Percentiles rank a stretch among this genome's conserved stretches.
phyloP scores from a whole-genome alignment of 306 rosid species.

The Vigna trinervia region DNA sequence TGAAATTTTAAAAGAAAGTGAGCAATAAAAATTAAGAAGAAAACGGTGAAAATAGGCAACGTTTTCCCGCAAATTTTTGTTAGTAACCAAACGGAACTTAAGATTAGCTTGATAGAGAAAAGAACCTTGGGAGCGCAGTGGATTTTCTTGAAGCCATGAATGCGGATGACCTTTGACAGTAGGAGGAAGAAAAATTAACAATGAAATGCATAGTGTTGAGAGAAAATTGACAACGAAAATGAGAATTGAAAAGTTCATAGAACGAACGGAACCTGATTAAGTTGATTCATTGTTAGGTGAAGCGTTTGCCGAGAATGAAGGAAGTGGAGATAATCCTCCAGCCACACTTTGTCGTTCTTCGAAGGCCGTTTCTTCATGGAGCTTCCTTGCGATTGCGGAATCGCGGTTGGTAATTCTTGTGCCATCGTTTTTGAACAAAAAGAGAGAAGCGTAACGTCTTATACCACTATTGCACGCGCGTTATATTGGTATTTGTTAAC shows the following conservation, averaged over 20 bases:
- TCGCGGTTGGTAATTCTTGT: slow-evolving; percentile 15
- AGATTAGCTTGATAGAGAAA: background rate
- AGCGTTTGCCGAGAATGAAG: slow-evolving; percentile 51
- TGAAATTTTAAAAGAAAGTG: background rate
- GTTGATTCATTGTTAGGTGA: slow-evolving; percentile 52
- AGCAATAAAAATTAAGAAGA: background rate
- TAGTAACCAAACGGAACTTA: slow-evolving; percentile 27
- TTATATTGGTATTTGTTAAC: no score
- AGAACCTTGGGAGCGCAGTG: slow-evolving; percentile 60
- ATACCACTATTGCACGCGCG: no score
- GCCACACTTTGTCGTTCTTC: slow-evolving; percentile 46
- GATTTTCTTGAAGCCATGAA: slow-evolving; percentile 80
- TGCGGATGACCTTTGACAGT: slow-evolving; percentile 54
- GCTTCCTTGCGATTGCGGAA: slow-evolving; percentile 41
- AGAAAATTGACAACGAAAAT: background rate
- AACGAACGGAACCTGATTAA: slow-evolving; percentile 60
- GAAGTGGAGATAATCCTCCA: slow-evolving; percentile 62
- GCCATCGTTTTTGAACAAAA: slow-evolving; percentile 16
- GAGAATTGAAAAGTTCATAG: background rate
- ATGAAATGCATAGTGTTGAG: background rate
- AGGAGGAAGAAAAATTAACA: slow-evolving; percentile 3
- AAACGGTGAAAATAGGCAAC: background rate
- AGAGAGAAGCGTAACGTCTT: background rate
- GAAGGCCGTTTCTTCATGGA: slow-evolving; percentile 32
- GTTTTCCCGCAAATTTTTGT: slow-evolving; percentile 13